Evolutionary conservation across 495 filamentous ascomycete genomes (phyloP).

Genomic region (Aspergillus kassunensis): DNA sequence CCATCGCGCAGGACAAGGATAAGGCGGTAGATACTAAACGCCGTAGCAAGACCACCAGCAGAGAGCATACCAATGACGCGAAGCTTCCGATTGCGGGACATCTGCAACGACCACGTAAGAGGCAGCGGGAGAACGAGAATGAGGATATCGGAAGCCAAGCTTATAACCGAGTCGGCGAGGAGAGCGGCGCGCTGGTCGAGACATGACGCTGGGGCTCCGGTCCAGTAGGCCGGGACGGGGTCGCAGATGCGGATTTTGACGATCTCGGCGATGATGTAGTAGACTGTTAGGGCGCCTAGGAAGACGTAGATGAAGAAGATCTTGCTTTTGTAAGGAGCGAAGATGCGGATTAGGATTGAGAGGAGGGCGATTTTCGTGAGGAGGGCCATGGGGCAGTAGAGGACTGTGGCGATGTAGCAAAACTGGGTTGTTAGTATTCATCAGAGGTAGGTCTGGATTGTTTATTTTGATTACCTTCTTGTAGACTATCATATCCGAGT

Average conservation of each 20-base stretch:
- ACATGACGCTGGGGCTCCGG: conserved; percentile 23
- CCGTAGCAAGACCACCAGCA: conserved; percentile 45
- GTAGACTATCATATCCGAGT: conserved; percentile 21
- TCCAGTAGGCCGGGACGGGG: conserved; percentile 34
- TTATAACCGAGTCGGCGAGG: conserved; percentile 46
- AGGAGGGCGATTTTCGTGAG: conserved; percentile 46
- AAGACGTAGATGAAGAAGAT: conserved; percentile 42
- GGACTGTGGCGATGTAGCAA: conserved; percentile 39
- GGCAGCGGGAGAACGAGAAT: conserved; percentile 46
- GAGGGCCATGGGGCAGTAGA: conserved; percentile 48
- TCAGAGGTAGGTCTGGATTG: too few species aligned
- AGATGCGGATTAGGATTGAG: conserved; percentile 44
- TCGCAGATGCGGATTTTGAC: conserved; percentile 38
- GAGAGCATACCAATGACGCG: conserved; percentile 42
- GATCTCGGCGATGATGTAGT: conserved; percentile 31
- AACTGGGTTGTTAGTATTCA: conserved; percentile 20
- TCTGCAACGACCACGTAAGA: conserved; percentile 45
- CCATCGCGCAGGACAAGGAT: conserved; percentile 36
- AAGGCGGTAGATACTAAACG: conserved; percentile 43
- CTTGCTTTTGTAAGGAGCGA: conserved; percentile 37
- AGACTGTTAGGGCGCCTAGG: conserved; percentile 37
- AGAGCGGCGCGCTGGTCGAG: conserved; percentile 41
- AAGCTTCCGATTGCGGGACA: conserved; percentile 43
- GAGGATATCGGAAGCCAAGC: conserved; percentile 41
- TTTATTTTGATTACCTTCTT: too few species aligned